Evolutionary conservation across 2,329 filamentous ascomycete species (phyloP), one percentile per base, ranked within the genome.

Genomic region (Mycosphaerella sp.): DNA sequence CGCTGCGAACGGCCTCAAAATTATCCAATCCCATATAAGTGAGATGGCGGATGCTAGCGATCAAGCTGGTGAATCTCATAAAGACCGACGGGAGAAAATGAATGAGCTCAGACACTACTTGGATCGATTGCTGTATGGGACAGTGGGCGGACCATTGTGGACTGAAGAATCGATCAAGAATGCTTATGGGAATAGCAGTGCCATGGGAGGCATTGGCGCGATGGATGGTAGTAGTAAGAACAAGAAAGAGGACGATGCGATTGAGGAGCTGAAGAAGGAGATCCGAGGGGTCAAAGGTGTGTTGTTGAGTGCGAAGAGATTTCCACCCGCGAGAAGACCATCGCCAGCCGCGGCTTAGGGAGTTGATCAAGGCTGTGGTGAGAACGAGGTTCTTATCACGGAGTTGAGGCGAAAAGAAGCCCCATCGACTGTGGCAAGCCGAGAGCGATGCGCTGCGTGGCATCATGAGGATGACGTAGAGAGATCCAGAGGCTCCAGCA

Each of bases 201-300:
- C 7, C 9, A 34, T 34, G 30, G 30, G 30, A 7, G 43, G 43
- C 17, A 45, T 25, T 25, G 21, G 21, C 21, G 21, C 21, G 21
- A 25, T 25, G 21, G 21, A 17, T 27, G 25, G 25, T n/a, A 32
- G 30, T 14, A 44, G 73, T 67, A 61, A 37, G 51, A 57, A 30
- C 62, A 27, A 78, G 82, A 52, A 46, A 55, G 75, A 77, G 58
- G 74, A 78, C 21, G 86, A 91, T 68, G 85, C 87, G 69, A 82
- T 89, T 61, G 81, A 81, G 56, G 81, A 79, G 64, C 75, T 87
- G 16, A 87, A 86, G 70, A 81, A 81, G 57, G 86, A 85, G 55
- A 90, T 94, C 45, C 74, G 87, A 57, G 79, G 85, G 50, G 80
- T 93, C 37, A 94, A 94, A 73, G 87, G 87, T 1, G 79, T 88